Base-by-base conservation (phyloP, 2,329 filamentous ascomycete genomes). In the Xylariaceae sp. region DNA sequence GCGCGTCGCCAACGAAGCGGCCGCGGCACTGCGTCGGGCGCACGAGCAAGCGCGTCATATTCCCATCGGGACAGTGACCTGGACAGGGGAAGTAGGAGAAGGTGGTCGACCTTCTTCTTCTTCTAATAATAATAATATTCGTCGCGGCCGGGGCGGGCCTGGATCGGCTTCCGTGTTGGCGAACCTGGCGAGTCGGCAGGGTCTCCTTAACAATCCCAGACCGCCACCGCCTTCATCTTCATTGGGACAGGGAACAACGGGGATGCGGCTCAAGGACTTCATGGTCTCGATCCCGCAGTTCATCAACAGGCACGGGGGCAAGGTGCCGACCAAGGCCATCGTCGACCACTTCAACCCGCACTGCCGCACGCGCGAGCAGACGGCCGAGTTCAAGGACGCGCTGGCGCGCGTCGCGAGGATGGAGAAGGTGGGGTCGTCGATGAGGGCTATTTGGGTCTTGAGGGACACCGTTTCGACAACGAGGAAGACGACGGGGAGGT, bases 291-390 rank as follows among this genome's bases (percentile, higher is more conserved):
- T 96, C 40, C 80, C 82, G 27, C 76, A 83, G 29, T 97, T 88
- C 52, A 81, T 97, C 48, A 71, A 74, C 31, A 72, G 78, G 16
- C 88, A 94, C 40, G 85, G 85, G 8, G 88, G 88, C 3, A 74
- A 77, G 23, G 86, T 85, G 5, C 81, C 86, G 4, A 89, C 85
- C 29, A 88, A 94, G 65, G 82, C 88, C 70, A 64, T 96, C 31
- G 84, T 95, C 16, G 85, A 94, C 54, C 88, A 95, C 55, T 97
- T 96, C 62, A 87, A 89, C 61, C 77, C 78, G 11, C 85, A 81
- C 54, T 94, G 88, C 57, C 76, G 74, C 15, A 85, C 78, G 30
- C 63, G 72, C 17, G 74, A 78, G 45, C 76, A 85, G 44, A 83
- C 81, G 36, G 76, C 78, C 13, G 83, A 88, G 59, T 97, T 97